phyloP scores from a whole-genome alignment of 768 basidiomycete genomes.

The Leucocoprinus sp. region DNA sequence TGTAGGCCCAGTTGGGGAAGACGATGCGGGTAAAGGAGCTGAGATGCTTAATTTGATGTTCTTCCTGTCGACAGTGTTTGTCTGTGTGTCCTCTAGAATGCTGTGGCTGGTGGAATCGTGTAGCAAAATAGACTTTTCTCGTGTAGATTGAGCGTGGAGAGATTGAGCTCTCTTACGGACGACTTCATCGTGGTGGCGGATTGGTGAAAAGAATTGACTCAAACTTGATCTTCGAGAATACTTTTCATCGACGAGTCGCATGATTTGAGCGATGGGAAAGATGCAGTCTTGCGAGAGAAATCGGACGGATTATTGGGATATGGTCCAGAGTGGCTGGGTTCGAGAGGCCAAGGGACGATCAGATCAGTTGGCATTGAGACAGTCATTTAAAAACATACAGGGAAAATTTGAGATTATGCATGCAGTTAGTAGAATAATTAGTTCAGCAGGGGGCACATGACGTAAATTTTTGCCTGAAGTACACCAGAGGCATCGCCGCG shows the following conservation, averaged over 20 bases:
- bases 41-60: constrained; percentile 7
- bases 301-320: not conserved
- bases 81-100: not conserved
- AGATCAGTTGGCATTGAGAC: not conserved
- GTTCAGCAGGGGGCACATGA: constrained; percentile 1
- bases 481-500: constrained; percentile 5
- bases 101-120: not conserved
- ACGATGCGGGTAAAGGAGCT: constrained; percentile 1
- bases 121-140: constrained; percentile 2
- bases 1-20: not conserved
- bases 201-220: not conserved
- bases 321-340: not conserved
- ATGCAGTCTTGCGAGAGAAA: not conserved
- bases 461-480: constrained; percentile 7
- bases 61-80: not conserved
- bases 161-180: constrained; percentile 2
- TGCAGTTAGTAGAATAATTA: not conserved
- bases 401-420: not conserved
- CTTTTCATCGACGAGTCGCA: not conserved
- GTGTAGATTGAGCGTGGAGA: constrained; percentile 1
- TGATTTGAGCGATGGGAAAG: not conserved
- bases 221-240: not conserved
- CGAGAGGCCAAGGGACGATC: not conserved
- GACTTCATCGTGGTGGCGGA: not conserved
- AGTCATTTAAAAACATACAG: not conserved